Evolutionary conservation across 345 rosid species (phyloP).

Genomic region (Sisymbrium irio): DNA sequence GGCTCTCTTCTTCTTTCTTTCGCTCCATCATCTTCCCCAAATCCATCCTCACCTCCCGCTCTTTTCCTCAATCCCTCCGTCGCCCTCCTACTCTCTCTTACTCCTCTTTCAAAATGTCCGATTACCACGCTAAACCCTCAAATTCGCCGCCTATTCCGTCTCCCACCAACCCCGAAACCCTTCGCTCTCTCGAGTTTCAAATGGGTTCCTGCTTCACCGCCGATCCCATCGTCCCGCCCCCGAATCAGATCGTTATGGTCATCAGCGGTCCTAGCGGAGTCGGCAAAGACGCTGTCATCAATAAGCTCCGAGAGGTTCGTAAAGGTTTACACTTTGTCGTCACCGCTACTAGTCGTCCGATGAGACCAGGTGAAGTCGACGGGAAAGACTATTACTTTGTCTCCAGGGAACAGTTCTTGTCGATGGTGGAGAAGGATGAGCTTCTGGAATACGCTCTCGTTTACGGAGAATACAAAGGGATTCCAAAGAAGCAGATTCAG

Average conservation of each 20-base stretch:
- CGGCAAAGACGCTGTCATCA: constrained; percentile 90
- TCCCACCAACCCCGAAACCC: constrained; percentile 44
- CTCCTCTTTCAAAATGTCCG: constrained; percentile 49
- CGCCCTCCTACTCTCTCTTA: constrained; percentile 23
- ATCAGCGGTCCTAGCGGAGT: constrained; percentile 92
- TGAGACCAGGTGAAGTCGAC: constrained; percentile 73
- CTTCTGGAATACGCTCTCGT: constrained; percentile 84
- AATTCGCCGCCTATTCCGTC: constrained; percentile 42
- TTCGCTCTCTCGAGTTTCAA: constrained; percentile 73
- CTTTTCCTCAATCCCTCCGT: constrained; percentile 21
- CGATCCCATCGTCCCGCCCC: constrained; percentile 46
- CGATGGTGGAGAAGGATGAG: constrained; percentile 72
- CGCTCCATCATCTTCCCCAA: constrained; percentile 29
- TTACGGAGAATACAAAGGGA: constrained; percentile 90
- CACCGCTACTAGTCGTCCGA: constrained; percentile 75
- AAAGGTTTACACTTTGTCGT: constrained; percentile 73
- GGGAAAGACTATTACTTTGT: constrained; percentile 85
- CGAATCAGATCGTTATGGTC: constrained; percentile 66
- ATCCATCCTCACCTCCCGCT: constrained; percentile 18
- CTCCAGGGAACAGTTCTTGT: constrained; percentile 60
- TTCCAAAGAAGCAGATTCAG: constrained; percentile 76
- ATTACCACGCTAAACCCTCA: constrained; percentile 28
- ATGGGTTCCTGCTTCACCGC: constrained; percentile 50
- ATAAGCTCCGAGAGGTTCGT: constrained; percentile 54
- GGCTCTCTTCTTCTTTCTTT: constrained; percentile 40